A percentile compares a stretch with the other conserved stretches of the same genome.
phyloP scores from a whole-genome alignment of 2,329 filamentous ascomycete genomes.

The Trichoderma atrobrunneum region DNA sequence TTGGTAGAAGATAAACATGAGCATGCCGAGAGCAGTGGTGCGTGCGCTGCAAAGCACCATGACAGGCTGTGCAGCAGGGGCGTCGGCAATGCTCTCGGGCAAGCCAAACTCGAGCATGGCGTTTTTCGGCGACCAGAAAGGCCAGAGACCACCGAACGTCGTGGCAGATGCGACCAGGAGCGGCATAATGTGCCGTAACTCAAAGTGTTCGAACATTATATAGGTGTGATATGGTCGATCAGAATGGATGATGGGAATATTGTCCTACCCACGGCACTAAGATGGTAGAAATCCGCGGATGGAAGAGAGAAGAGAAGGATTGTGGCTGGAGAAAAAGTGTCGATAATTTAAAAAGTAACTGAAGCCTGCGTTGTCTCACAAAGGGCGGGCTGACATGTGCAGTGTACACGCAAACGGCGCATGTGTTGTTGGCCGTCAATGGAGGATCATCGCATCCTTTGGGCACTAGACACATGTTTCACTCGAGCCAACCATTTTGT shows the following conservation, averaged over 20 bases:
- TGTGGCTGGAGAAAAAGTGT: not conserved
- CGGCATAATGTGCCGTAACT: constrained; percentile 14
- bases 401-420: not conserved
- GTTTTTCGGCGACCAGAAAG: constrained; percentile 15
- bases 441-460: not conserved
- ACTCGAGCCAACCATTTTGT: not conserved
- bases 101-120: constrained; percentile 22
- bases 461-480: not conserved
- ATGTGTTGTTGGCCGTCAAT: not conserved
- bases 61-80: constrained; percentile 15
- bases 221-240: not conserved
- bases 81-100: constrained; percentile 8
- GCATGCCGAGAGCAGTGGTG: constrained; percentile 16
- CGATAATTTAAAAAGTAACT: not conserved
- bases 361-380: not conserved
- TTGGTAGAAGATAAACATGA: constrained; percentile 20
- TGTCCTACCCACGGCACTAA: not conserved
- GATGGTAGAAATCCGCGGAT: no score
- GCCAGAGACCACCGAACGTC: constrained; percentile 21
- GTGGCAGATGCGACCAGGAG: constrained; percentile 14
- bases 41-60: constrained; percentile 17
- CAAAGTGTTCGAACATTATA: constrained; percentile 16
- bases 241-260: not conserved
- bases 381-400: not conserved
- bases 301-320: not conserved